phyloP scores from a whole-genome alignment of 2,329 filamentous ascomycete genomes.

The Neophaeococcomyces aloes region DNA sequence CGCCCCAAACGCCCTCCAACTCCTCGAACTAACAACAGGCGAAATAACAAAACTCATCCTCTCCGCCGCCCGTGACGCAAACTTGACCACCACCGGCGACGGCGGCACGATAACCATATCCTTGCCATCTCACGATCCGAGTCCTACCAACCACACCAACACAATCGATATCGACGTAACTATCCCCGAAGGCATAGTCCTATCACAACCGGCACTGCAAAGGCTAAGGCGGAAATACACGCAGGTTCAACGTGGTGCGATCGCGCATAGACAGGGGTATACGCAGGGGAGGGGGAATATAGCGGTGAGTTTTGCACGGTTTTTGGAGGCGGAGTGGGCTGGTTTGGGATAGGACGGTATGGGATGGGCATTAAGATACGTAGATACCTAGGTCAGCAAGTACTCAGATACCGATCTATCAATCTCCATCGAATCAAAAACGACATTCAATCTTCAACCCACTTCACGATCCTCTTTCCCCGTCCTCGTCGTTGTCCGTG shows the following conservation, averaged over 20 bases:
- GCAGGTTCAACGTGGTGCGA: conserved; percentile 30
- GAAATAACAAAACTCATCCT: conserved; percentile 19
- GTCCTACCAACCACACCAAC: neutral
- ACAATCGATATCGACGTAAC: conserved; percentile 8
- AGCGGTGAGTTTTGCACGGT: conserved; percentile 36
- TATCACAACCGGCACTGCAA: conserved; percentile 34
- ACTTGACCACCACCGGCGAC: conserved; percentile 8
- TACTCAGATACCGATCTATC: too few species aligned
- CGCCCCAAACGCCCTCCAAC: conserved; percentile 33
- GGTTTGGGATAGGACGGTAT: conserved; percentile 13
- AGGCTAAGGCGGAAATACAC: conserved; percentile 37
- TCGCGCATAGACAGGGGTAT: conserved; percentile 27
- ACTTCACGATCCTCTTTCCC: too few species aligned
- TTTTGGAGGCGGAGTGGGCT: conserved; percentile 34
- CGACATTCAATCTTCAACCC: too few species aligned
- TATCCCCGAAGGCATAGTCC: conserved; percentile 18
- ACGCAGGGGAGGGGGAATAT: conserved; percentile 28
- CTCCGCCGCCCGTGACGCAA: conserved; percentile 6
- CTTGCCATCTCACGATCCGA: conserved; percentile 6
- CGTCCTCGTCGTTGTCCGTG: too few species aligned
- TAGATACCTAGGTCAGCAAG: neutral
- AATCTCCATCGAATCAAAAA: too few species aligned
- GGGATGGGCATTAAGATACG: neutral
- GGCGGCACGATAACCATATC: conserved; percentile 13
- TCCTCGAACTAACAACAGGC: conserved; percentile 27